These are phyloP conservation scores for Gamsiella multidivaricata DNA, from an alignment of 192 early-diverging fungal species.

Conservation along the genomic window DNA sequence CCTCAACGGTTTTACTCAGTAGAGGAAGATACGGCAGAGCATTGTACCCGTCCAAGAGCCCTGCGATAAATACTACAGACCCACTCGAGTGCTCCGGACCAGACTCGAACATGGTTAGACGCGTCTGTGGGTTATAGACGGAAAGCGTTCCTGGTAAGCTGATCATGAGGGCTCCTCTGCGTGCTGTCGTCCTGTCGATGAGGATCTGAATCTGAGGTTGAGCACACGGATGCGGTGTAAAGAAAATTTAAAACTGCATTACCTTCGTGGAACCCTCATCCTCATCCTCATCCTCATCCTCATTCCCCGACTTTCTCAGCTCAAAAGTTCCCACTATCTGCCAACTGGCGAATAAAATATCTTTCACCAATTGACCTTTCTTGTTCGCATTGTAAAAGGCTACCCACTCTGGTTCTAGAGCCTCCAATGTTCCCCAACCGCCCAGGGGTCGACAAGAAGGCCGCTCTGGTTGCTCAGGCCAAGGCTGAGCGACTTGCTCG, in stretches of 20 bases:
- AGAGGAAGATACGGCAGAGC: conserved; percentile 53
- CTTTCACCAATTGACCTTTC: neutral
- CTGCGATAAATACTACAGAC: conserved; percentile 55
- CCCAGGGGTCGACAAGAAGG: conserved; percentile 42
- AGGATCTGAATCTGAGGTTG: neutral
- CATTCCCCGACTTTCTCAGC: too few species aligned
- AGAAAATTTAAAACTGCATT: too few species aligned
- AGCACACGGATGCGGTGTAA: neutral
- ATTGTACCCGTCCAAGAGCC: conserved; percentile 54
- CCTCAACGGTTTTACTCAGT: conserved; percentile 25
- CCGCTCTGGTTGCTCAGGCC: conserved; percentile 38
- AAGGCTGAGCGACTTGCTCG: conserved; percentile 44
- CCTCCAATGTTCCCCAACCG: conserved; percentile 33
- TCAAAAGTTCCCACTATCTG: too few species aligned
- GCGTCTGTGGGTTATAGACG: conserved; percentile 53
- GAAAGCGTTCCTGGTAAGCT: conserved; percentile 53
- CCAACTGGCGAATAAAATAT: too few species aligned
- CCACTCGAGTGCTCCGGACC: conserved; percentile 22
- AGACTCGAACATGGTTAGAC: conserved; percentile 58
- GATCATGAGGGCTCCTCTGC: too few species aligned
- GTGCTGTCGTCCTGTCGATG: neutral
- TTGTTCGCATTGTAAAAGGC: neutral
- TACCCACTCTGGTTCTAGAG: neutral
- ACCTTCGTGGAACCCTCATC: too few species aligned
- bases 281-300: too few species aligned